Percentiles rank a stretch among this genome's conserved stretches.
Evolutionary conservation across 257 asterid genomes (phyloP).

Genomic region (Ajuga chamaepitys): DNA sequence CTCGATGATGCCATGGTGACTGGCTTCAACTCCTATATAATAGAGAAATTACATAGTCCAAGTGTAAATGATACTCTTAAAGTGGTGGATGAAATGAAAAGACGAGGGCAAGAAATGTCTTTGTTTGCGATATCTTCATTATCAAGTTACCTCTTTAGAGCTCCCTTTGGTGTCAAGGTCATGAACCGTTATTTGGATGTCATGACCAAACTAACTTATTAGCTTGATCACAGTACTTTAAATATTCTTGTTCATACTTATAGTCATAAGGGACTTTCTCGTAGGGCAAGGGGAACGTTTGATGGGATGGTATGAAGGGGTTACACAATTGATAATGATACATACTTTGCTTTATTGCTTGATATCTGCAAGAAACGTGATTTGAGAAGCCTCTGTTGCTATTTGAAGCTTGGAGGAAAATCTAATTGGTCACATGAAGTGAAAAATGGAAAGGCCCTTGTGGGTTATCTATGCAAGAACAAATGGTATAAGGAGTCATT

Average conservation of each 20-base stretch:
- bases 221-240: constrained; percentile 46
- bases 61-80: constrained; percentile 23
- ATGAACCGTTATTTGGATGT: constrained; percentile 33
- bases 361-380: constrained; percentile 51
- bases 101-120: constrained; percentile 77
- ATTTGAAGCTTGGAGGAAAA: constrained; percentile 34
- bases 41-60: constrained; percentile 22
- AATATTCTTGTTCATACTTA: constrained; percentile 53
- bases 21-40: constrained; percentile 40
- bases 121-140: constrained; percentile 36
- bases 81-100: constrained; percentile 50
- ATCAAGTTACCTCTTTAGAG: constrained; percentile 31
- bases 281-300: constrained; percentile 41
- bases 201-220: constrained; percentile 27
- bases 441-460: constrained; percentile 43
- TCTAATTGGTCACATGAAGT: constrained; percentile 58
- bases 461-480: constrained; percentile 39
- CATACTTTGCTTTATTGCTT: constrained; percentile 43
- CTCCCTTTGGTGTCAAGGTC: constrained; percentile 24
- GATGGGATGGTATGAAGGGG: constrained; percentile 51
- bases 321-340: constrained; percentile 30
- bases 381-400: constrained; percentile 34
- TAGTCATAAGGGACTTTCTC: constrained; percentile 48
- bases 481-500: constrained; percentile 47
- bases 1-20: constrained; percentile 65